A percentile compares a stretch with the other conserved stretches of the same genome.
These are phyloP conservation scores for Citrus glauca DNA, from an alignment of 345 rosid genomes.

Conservation along the genomic window DNA sequence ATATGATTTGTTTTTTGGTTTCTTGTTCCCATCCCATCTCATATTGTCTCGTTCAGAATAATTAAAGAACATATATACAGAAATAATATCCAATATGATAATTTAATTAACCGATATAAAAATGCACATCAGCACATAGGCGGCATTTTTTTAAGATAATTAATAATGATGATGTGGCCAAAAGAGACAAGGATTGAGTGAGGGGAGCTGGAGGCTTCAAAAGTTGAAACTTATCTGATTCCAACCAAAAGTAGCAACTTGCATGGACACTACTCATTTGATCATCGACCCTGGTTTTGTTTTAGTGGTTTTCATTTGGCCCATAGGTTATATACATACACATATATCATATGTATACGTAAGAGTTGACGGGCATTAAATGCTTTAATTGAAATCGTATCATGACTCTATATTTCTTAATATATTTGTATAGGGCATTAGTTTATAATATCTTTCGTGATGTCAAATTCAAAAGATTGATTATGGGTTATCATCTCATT, in stretches of 20 bases:
- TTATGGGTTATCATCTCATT: not conserved
- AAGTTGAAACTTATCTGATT: conserved; percentile 20
- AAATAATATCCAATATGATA: no score
- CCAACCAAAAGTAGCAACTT: conserved; percentile 10
- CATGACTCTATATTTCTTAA: no score
- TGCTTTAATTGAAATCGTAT: no score
- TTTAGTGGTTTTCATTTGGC: conserved; percentile 18
- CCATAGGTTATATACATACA: conserved; percentile 10
- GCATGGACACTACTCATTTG: not conserved
- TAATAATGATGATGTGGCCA: not conserved
- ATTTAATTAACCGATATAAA: no score
- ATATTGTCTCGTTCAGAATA: conserved; percentile 14
- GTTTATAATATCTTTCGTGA: not conserved
- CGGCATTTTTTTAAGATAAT: not conserved
- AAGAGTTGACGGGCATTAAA: conserved; percentile 5
- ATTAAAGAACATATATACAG: not conserved
- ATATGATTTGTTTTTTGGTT: not conserved
- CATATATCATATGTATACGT: not conserved
- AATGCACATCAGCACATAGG: not conserved
- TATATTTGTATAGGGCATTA: not conserved
- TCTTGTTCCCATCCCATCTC: conserved; percentile 8
- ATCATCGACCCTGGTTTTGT: conserved; percentile 13
- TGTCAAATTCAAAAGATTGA: not conserved
- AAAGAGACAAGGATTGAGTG: not conserved
- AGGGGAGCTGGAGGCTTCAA: not conserved